Evolutionary conservation across 2,329 filamentous ascomycete species (phyloP), one percentile per base, ranked within the genome.

Genomic region (Fusarium graminum): DNA sequence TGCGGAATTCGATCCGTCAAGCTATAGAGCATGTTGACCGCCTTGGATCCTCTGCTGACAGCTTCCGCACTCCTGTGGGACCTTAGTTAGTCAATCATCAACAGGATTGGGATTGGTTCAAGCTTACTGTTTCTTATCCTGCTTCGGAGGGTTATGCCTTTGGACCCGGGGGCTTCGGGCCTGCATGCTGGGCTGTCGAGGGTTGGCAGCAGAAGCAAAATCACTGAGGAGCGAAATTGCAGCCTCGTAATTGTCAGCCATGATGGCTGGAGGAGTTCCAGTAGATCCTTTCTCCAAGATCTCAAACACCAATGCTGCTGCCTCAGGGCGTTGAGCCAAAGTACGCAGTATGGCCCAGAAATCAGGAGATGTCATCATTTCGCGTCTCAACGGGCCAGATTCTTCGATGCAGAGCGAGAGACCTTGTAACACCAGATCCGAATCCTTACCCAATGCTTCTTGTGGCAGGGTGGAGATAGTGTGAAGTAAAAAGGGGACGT

Each of bases 311-410:
- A 90, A 84, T 1, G 89, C 84, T 3, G 93, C 91, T 26, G 91
- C 90, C 52, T 92, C 89, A 4, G 87, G 80, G 63, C 90, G 86
- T 25, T 84, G 82, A 44, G 92, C 88, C 17, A 99, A 81, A 30
- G 88, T 86, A 63, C 93, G 90, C 51, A 99, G 82, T 14, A 97
- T 92, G 7, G 91, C 90, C 95, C 95, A 99, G 77, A 99, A 98
- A 74, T 99, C 95, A 0, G 95, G 95, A 17, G 94, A 98, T 14
- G 92, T 94, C 79, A 97, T 96, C 69, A 98, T 92, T 79, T 98
- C 94, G 69, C 92, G 97, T 57, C 92, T 89, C 28, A 99, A 81
- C 13, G 91, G 88, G 26, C 89, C 89, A 1, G 92, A 88, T 60
- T 91, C 88, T 50, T 90, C 88, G 68, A 97, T 92, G 72, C 94